Conservation (phyloP, 2,329 filamentous ascomycete genomes). For the Colletotrichum noveboracense region DNA sequence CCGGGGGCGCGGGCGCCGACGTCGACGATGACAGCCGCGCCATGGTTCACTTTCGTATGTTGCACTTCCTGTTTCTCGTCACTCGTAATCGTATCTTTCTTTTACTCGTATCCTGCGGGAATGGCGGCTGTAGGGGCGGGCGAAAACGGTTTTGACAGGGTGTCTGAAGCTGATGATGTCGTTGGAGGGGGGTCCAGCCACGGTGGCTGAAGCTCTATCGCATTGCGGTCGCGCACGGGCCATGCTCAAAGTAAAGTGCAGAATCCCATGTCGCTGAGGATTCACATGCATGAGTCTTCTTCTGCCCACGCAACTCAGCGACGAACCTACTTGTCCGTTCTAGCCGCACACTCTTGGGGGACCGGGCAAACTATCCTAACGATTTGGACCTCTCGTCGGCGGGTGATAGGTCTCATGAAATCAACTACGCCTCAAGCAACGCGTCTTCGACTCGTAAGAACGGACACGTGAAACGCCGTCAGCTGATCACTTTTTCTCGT, state of each 20-base stretch:
- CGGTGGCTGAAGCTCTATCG: constrained; percentile 24
- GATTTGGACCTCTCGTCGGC: not conserved
- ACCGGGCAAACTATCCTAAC: not conserved
- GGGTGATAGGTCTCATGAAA: not conserved
- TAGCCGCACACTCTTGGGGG: not conserved
- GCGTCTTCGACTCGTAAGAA: not conserved
- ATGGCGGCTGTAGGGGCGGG: not conserved
- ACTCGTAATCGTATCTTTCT: not conserved
- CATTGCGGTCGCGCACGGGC: not conserved
- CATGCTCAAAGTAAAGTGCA: not conserved
- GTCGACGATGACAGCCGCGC: constrained; percentile 13
- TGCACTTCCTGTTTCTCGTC: not conserved
- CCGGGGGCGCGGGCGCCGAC: constrained; percentile 24
- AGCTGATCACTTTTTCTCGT: not conserved
- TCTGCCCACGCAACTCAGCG: not conserved
- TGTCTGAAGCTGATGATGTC: constrained; percentile 20
- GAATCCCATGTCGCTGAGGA: not conserved
- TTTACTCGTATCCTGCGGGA: not conserved
- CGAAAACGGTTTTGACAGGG: not conserved
- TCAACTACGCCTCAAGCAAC: not conserved
- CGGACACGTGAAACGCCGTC: not conserved
- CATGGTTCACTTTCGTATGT: not conserved
- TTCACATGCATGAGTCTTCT: not conserved
- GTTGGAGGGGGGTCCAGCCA: constrained; percentile 19
- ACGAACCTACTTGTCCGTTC: not conserved